Base-by-base conservation (phyloP, 2,329 filamentous ascomycete species). In the Ophiobolus disseminans region DNA sequence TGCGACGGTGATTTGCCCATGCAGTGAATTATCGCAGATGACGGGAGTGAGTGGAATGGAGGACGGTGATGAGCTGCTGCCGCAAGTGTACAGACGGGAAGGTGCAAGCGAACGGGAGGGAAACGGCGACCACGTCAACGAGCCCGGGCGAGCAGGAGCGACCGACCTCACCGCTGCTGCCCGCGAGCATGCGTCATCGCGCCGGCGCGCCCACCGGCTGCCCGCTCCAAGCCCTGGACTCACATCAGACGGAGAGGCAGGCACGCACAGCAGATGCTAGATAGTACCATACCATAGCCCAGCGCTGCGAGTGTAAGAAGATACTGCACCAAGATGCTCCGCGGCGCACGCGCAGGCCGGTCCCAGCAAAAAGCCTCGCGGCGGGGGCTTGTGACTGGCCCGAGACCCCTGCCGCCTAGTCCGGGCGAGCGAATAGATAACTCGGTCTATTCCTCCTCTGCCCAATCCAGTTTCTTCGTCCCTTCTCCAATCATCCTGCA, bases 1-100 rank as follows among this genome's bases (percentile, higher is more conserved):
- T 63, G 59, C 48, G 51, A 62, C 59, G 62, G 62, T 69, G 63
- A 70, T 69, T 71, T 62, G 66, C 32, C 54, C 57, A 59, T 37
- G 30, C 25, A 20, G 22, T 28, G 49, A 48, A 60, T 61, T 66
- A 48, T 53, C n/a, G 25, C 25, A 10, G 25, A n/a, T 35, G 23
- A 21, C n/a, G 32, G 17, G 16, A 17, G 34, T 22, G 13, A 23
- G 34, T 35, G 28, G n/a, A 14, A 23, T 40, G 37, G n/a, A 28
- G 9, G 36, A 13, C 5, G 20, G 17, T 17, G 22, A 13, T 3
- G 22, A 25, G 23, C 26, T 16, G 40, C 38, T 17, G 43, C 34
- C 28, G 32, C 31, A 28, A 37, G 19, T 21, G 42, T 41, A 39
- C 26, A 42, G 36, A 43, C 20, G 38, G 42, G 41, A 7, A 45